Conservation (phyloP, 1,139 yeast species). For the Zygosaccharomyces pseudobailii region DNA sequence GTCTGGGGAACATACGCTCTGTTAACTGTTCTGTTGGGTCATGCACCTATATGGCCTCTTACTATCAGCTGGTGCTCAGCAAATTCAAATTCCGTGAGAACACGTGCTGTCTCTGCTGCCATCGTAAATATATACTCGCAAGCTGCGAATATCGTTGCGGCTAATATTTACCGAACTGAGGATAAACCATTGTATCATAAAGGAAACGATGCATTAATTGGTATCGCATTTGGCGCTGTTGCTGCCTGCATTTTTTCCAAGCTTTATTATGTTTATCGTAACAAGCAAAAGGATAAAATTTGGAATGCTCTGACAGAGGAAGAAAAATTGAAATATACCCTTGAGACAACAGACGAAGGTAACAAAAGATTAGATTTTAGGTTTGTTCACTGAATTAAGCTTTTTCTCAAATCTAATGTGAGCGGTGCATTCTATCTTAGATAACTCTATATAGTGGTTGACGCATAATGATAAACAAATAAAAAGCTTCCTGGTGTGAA, state of each 20-base stretch:
- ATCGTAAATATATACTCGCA: constrained; percentile 60
- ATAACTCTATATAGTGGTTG: too few relatives aligned
- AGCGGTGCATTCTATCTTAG: too few relatives aligned
- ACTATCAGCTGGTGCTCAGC: constrained; percentile 57
- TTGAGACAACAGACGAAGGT: constrained; percentile 41
- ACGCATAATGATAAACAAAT: too few relatives aligned
- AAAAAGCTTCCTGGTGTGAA: too few relatives aligned
- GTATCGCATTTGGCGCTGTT: constrained; percentile 34
- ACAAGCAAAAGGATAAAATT: constrained; percentile 35
- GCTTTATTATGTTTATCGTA: constrained; percentile 40
- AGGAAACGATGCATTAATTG: constrained; percentile 48
- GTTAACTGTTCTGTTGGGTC: constrained; percentile 45
- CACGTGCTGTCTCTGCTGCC: constrained; percentile 58
- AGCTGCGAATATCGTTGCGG: constrained; percentile 39
- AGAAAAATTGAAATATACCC: constrained; percentile 39
- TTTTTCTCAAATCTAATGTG: background rate
- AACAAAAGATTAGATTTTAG: constrained; percentile 45
- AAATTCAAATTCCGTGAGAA: constrained; percentile 55
- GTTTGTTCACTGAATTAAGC: constrained; percentile 15
- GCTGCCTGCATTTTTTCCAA: constrained; percentile 31
- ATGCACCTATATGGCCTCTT: constrained; percentile 49
- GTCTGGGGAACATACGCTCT: constrained; percentile 53
- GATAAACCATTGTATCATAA: constrained; percentile 56
- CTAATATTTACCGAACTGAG: constrained; percentile 50
- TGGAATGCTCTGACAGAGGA: constrained; percentile 43